These are phyloP conservation scores for Musa beccarii DNA, from an alignment of 176 grass and related monocot species.

Conservation along the genomic window DNA sequence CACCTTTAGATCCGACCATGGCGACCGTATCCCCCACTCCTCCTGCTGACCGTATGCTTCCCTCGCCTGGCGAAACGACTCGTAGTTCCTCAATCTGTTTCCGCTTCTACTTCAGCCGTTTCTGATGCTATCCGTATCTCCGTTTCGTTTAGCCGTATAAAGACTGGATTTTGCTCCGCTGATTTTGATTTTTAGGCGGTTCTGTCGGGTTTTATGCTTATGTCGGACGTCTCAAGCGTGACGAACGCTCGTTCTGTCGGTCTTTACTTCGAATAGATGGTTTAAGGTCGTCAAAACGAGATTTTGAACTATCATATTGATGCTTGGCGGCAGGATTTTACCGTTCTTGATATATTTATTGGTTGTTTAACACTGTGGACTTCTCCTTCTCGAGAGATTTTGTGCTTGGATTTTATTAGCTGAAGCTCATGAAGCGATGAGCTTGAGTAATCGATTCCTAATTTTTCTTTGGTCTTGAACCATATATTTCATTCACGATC, in stretches of 20 bases:
- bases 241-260: not conserved
- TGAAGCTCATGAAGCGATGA: not conserved
- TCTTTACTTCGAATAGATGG: not conserved
- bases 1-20: not conserved
- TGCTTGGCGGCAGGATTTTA: not conserved
- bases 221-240: not conserved
- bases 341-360: not conserved
- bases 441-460: not conserved
- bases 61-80: not conserved
- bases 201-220: not conserved
- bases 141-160: not conserved
- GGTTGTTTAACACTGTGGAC: not conserved
- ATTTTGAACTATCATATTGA: not conserved
- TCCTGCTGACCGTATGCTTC: conserved; percentile 14
- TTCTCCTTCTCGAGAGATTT: not conserved
- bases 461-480: not conserved
- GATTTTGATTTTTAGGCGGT: not conserved
- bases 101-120: too few species aligned
- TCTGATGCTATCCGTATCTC: not conserved
- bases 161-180: not conserved
- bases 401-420: not conserved
- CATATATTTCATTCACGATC: not conserved
- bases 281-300: not conserved
- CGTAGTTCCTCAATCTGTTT: not conserved
- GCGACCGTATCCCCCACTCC: not conserved